Conservation (phyloP, 768 basidiomycete species). For the Trametes meyenii region DNA sequence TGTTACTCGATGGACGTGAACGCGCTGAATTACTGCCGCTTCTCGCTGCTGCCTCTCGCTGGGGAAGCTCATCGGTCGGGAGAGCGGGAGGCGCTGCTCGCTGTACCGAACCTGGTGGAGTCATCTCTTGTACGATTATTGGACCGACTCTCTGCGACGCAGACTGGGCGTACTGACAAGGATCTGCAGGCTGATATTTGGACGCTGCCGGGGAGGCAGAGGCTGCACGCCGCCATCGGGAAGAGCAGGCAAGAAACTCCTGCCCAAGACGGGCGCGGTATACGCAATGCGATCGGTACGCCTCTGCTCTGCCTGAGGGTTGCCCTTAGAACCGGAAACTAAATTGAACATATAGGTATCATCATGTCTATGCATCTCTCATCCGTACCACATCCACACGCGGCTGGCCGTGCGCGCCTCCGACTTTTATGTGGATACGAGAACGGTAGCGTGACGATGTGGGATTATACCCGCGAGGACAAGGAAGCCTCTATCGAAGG, state of each 20-base stretch:
- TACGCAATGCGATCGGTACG: conserved; percentile 56
- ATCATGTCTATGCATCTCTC: conserved; percentile 88
- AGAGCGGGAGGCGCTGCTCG: conserved; percentile 55
- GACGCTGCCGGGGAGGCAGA: conserved; percentile 63
- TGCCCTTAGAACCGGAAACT: not conserved
- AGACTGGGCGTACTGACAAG: too few relatives aligned
- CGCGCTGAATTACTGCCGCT: conserved; percentile 91
- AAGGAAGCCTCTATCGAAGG: conserved; percentile 65
- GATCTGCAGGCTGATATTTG: conserved; percentile 80
- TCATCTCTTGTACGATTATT: conserved; percentile 66
- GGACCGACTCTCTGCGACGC: too few relatives aligned
- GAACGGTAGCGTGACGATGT: conserved; percentile 80
- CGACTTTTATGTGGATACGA: conserved; percentile 81
- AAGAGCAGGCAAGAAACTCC: conserved; percentile 41
- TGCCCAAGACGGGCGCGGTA: conserved; percentile 51
- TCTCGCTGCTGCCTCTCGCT: conserved; percentile 59
- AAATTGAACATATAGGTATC: conserved; percentile 60
- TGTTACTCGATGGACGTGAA: conserved; percentile 85
- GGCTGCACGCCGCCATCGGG: conserved; percentile 87
- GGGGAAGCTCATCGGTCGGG: conserved; percentile 22
- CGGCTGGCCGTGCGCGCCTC: conserved; percentile 42
- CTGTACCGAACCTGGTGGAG: conserved; percentile 87
- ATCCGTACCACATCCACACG: conserved; percentile 36
- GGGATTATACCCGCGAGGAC: conserved; percentile 47
- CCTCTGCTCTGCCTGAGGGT: not conserved